Evolutionary conservation across 2,329 filamentous ascomycete genomes (phyloP).

Genomic region (Claviceps maximensis): DNA sequence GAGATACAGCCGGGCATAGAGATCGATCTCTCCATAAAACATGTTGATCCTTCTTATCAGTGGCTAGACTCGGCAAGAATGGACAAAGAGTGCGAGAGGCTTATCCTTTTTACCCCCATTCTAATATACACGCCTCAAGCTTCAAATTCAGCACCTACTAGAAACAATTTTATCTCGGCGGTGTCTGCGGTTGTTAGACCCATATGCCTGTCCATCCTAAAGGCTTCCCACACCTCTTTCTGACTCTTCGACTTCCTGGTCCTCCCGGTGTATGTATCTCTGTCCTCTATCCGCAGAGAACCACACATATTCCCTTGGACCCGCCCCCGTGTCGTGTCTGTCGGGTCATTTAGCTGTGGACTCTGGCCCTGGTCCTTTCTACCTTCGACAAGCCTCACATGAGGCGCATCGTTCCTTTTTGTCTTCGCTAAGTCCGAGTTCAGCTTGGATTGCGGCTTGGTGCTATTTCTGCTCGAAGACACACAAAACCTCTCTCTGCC

Average conservation of each 20-base stretch:
- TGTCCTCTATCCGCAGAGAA: not conserved
- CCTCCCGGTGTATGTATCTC: not conserved
- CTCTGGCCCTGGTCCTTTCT: constrained; percentile 3
- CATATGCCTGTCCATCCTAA: constrained; percentile 5
- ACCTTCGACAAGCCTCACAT: constrained; percentile 4
- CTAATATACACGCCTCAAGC: not conserved
- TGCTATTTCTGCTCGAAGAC: not conserved
- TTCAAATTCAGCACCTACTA: constrained; percentile 1
- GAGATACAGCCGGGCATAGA: not conserved
- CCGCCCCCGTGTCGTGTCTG: constrained; percentile 4
- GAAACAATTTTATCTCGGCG: constrained; percentile 1
- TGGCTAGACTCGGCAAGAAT: not conserved
- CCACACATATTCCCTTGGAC: constrained; percentile 5
- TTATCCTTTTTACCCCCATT: not conserved
- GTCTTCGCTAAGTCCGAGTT: constrained; percentile 4
- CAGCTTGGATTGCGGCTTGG: not conserved
- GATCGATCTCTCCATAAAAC: not conserved
- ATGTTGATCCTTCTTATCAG: not conserved
- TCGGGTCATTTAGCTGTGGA: constrained; percentile 3
- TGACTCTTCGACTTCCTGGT: constrained; percentile 4
- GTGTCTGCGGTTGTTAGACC: constrained; percentile 2
- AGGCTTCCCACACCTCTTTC: constrained; percentile 6
- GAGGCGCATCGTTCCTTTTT: constrained; percentile 2
- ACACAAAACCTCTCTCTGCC: not conserved
- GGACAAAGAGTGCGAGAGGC: not conserved